Evolutionary conservation across 1,284 basidiomycete species (phyloP), one percentile per base, ranked within the genome.

Genomic region (Termitomyces sp.): DNA sequence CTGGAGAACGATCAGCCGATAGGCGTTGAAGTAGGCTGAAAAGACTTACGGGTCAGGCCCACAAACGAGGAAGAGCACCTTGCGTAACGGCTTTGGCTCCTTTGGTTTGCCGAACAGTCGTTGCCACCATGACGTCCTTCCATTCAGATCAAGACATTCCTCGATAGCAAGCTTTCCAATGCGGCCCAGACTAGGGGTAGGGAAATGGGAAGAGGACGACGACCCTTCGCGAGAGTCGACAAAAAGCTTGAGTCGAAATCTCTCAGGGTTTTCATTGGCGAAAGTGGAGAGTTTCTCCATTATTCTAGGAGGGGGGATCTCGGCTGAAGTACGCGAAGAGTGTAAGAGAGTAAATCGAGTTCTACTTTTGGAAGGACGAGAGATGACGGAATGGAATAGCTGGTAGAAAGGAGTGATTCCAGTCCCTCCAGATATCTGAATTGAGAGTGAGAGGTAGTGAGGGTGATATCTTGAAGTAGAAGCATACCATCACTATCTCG

Each of bases 341-440:
- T 92, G 89, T 26, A 92, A 70, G 4, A 92, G 66, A 0, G 81
- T 88, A 61, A 88, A 86, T 3, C 77, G 79, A 41, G 84, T 79
- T 35, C 66, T 68, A 16, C 64, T 56, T 7, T 61, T 49, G 24
- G 68, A 60, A 16, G 50, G 59, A 7, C 60, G 57, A 26, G 64
- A 65, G 50, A 77, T 73, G 37, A 74, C 58, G 28, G 64, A 66
- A 64, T 75, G 77, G 62, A 78, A 77, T 54, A 89, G 70, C 63
- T 92, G 89, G 62, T 81, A 81, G 61, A 91, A 90, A 5, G 89
- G 89, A 11, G 89, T 84, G 45, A 92, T 82, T 24, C 90, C 89
- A 3, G 90, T 92, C 28, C 89, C 89, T 37, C 89, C 89, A 39
- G 87, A 91, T 49, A 92, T 83, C 89, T 92, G 55, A n/a, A 44